Percentiles rank a stretch among this genome's conserved stretches.
These are phyloP conservation scores for Fraxinus angustifolia DNA, from an alignment of 305 asterid genomes.

Conservation along the genomic window DNA sequence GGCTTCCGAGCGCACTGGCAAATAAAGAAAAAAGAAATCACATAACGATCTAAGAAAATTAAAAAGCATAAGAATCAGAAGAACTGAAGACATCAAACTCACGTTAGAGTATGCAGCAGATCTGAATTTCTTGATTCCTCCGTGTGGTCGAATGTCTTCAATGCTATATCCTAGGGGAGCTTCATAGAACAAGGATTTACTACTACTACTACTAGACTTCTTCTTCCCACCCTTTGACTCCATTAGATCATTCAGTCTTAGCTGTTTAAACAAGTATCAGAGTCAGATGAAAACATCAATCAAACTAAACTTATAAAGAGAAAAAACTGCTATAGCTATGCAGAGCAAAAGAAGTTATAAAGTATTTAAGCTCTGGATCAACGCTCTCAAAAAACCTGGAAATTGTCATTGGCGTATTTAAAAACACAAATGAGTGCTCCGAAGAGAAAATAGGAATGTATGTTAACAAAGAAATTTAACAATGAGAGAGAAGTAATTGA, in stretches of 20 bases:
- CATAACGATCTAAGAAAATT: background rate
- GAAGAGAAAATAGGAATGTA: background rate
- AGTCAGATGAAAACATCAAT: background rate
- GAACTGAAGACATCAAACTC: constrained; percentile 24
- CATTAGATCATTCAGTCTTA: constrained; percentile 69
- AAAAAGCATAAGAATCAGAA: background rate
- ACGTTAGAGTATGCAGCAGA: constrained; percentile 99
- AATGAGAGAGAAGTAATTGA: background rate
- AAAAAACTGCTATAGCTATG: background rate
- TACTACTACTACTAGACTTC: constrained; percentile 47
- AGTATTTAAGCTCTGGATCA: background rate
- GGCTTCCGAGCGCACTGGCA: constrained; percentile 91
- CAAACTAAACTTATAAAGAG: background rate
- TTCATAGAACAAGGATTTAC: constrained; percentile 71
- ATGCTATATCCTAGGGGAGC: constrained; percentile 91
- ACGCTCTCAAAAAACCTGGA: background rate
- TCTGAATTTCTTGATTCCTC: constrained; percentile 94
- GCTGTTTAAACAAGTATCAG: constrained; percentile 21
- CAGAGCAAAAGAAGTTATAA: background rate
- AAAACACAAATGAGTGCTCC: background rate
- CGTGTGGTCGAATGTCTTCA: constrained; percentile 91
- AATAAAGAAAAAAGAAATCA: background rate
- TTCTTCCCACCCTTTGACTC: constrained; percentile 79
- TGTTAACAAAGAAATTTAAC: background rate
- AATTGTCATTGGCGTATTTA: background rate